phyloP scores from a whole-genome alignment of 2,329 filamentous ascomycete species.

The Aspergillus sp. region DNA sequence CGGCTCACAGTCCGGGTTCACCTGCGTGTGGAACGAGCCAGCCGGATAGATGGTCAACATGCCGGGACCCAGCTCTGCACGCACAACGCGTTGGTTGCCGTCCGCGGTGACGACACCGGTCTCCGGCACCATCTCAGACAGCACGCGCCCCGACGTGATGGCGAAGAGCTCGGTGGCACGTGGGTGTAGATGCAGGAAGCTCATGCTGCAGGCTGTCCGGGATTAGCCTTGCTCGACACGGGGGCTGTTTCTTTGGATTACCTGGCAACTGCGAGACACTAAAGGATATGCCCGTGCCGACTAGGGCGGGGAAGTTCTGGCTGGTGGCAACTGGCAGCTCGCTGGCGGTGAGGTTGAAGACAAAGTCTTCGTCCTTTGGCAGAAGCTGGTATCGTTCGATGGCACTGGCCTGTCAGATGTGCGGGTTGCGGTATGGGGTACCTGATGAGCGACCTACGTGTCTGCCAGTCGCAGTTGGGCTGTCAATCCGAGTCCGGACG shows the following conservation, averaged over 20 bases:
- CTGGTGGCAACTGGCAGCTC: conserved; percentile 15
- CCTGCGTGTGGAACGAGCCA: conserved; percentile 26
- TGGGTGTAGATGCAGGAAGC: conserved; percentile 25
- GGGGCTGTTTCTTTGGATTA: conserved; percentile 1
- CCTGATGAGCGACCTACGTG: conserved; percentile 12
- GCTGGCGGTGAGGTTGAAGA: conserved; percentile 19
- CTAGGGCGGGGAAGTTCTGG: conserved; percentile 19
- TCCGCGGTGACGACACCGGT: conserved; percentile 12
- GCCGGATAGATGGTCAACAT: conserved; percentile 24
- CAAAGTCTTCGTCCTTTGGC: conserved; percentile 20
- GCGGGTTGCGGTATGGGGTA: not conserved
- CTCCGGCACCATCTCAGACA: conserved; percentile 22
- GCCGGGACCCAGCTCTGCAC: conserved; percentile 14
- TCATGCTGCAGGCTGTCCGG: conserved; percentile 23
- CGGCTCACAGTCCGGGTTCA: conserved; percentile 25
- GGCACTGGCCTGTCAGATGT: conserved; percentile 9
- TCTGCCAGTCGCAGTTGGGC: conserved; percentile 21
- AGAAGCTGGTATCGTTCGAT: conserved; percentile 23
- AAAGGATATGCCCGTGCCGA: conserved; percentile 16
- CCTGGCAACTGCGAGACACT: conserved; percentile 19
- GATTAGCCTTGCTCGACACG: conserved; percentile 1
- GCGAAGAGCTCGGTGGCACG: conserved; percentile 25
- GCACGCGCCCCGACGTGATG: conserved; percentile 15
- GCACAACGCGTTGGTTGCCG: conserved; percentile 18
- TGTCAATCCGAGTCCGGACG: conserved; percentile 17